These are phyloP conservation scores for Kwoniella bestiolae DNA, from an alignment of 768 basidiomycete species.

Conservation along the genomic window DNA sequence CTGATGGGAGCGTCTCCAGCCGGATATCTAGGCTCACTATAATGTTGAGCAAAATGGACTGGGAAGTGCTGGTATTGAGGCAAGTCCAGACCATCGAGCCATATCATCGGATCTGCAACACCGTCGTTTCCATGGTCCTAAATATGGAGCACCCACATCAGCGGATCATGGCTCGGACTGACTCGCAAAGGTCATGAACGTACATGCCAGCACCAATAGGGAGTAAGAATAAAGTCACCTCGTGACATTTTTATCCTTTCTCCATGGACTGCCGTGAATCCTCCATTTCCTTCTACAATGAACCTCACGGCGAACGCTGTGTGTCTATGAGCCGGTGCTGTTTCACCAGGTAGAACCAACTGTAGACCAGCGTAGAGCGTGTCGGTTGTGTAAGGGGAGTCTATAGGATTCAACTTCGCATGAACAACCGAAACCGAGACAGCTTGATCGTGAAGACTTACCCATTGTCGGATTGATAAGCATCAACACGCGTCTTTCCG, in stretches of 20 bases:
- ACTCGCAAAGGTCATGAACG: too few species aligned
- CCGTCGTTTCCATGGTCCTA: conserved; percentile 29
- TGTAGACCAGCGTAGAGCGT: conserved; percentile 28
- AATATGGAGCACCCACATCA: too few species aligned
- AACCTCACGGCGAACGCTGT: conserved; percentile 21
- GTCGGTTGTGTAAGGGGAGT: conserved; percentile 20
- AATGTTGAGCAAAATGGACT: conserved; percentile 28
- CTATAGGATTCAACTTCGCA: too few species aligned
- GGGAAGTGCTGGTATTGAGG: conserved; percentile 31
- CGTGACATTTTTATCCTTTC: conserved; percentile 26
- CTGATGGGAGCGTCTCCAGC: conserved; percentile 12
- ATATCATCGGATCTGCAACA: conserved; percentile 28
- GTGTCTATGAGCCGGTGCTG: conserved; percentile 25
- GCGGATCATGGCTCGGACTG: too few species aligned
- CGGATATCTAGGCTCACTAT: conserved; percentile 23
- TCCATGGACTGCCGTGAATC: conserved; percentile 25
- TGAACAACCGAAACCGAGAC: too few species aligned
- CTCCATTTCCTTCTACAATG: conserved; percentile 28
- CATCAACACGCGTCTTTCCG: conserved; percentile 28
- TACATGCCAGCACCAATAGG: conserved; percentile 24
- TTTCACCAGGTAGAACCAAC: conserved; percentile 27
- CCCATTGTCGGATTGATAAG: conserved; percentile 25
- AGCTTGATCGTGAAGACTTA: too few species aligned
- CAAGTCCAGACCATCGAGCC: conserved; percentile 31
- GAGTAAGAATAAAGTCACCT: conserved; percentile 30